Evolutionary conservation across 306 rosid genomes (phyloP).

Genomic region (Clitoria ternatea): DNA sequence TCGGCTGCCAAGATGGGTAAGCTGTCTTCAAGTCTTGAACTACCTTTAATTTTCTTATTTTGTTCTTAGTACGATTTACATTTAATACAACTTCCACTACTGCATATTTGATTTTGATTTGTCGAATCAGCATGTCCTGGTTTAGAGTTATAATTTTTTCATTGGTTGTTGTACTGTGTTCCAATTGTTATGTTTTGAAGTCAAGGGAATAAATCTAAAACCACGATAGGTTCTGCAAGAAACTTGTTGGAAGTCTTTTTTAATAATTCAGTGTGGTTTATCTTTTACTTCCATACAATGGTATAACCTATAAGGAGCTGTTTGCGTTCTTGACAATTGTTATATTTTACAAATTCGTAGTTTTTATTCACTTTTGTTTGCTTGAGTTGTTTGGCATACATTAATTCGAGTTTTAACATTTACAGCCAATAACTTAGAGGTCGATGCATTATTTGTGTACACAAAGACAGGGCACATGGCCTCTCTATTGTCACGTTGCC

Average conservation of each 20-base stretch:
- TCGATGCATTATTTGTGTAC: slow-evolving; percentile 90
- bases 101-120: slow-evolving; percentile 2
- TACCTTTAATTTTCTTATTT: slow-evolving; percentile 33
- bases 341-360: no score
- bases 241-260: background rate
- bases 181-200: slow-evolving; percentile 4
- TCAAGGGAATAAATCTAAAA: background rate
- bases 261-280: background rate
- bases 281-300: background rate
- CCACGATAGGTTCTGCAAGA: background rate
- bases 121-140: background rate
- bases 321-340: background rate
- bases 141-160: background rate
- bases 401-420: slow-evolving; percentile 27
- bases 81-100: background rate
- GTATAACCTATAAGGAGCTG: background rate
- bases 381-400: background rate
- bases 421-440: slow-evolving; percentile 90
- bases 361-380: background rate
- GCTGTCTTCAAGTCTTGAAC: slow-evolving; percentile 22
- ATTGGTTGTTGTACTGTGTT: slow-evolving; percentile 10
- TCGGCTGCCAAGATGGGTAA: slow-evolving; percentile 99
- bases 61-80: slow-evolving; percentile 32
- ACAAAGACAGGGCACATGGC: slow-evolving; percentile 98
- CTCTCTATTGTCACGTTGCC: slow-evolving; percentile 87